Base-by-base conservation (phyloP, 2,329 filamentous ascomycete genomes). In the Lasiodiplodia sp. region DNA sequence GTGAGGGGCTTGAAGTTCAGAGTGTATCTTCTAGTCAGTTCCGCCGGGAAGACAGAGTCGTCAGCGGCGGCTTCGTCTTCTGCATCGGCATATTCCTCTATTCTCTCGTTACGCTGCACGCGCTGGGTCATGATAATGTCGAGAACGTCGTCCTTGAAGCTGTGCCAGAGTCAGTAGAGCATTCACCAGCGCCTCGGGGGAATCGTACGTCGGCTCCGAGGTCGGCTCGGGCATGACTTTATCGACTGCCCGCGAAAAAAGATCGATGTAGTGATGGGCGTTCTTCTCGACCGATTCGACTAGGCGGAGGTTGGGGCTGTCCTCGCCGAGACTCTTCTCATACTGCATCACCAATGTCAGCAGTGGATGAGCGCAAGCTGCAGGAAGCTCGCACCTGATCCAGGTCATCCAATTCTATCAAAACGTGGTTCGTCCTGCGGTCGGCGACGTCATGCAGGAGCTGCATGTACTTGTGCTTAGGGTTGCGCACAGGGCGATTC, bases 81-180 rank as follows among this genome's bases (percentile, higher is more conserved):
- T 7, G 78, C 79, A 49, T 81, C 79, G 31, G 77, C 73, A 3
- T 72, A 73, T 71, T 83, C 81, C 68, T 82, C 79, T 70, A 96
- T 86, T 53, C 91, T 90, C 72, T 93, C 91, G 79, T 99, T 98
- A 73, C 94, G 90, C 75, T 90, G 91, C 74, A 92, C 90, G 74
- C 96, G 91, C 77, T 97, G 93, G 51, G 93, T 92, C 91, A 97
- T 96, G 76, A 99, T 91, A 37, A 99, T 93, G 81, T 99, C 96
- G 53, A 99, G 87, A 11, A 98, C 94, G 80, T 99, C 96, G 76
- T 97, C 94, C 80, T 98, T 98, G 86, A 97, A 98, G 73, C 91
- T 93, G 73, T 18, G 7, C 14, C 10, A 14, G 16, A 14, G 4
- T 64, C 11, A 58, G n/a, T 18, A 34, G n/a, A n/a, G 21, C 14